Base-by-base conservation (phyloP, 306 rosid species). In the Quercus variabilis region DNA sequence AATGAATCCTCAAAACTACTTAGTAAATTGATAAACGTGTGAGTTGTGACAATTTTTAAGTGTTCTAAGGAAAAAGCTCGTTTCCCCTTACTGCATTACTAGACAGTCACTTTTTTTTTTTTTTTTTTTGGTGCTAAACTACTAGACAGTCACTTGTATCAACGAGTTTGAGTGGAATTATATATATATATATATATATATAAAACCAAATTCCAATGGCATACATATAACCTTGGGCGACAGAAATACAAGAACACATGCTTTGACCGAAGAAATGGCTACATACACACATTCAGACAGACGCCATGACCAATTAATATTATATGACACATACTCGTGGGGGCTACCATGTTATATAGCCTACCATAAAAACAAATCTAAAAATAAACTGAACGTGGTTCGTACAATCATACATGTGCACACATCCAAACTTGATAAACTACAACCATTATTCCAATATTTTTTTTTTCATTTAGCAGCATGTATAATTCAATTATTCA, bases 201-300 rank as follows among this genome's bases (percentile, higher is more conserved):
- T 28, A 28, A 5, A 6, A 41, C 11, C 46, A 41, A 41, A 41
- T 41, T 41, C 12, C 46, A 41, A 41, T 41, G 46, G 46, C 46
- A 41, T 8, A 41, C 12, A 41, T 41, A 8, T 38, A 41, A 41
- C 13, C 28, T 58, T 58, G 25, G 33, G 13, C 14, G 19, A n/a
- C 2, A 14, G 46, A 55, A 55, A 54, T 74, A 3, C 14, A 13
- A 55, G 33, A 68, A 11, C 80, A 75, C 84, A 18, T 80, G 76
- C 38, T 75, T 49, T 46, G 71, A 74, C 79, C 26, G 18, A 9
- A 69, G 65, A 79, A 73, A 18, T 52, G 19, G 11, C 25, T 35
- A 15, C 55, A 41, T 35, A 15, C 56, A 55, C 67, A 56, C 31
- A 41, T 41, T 63, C 28, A 18, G 49, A 30, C 64, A 26, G 23